These are phyloP conservation scores for Gilbertella persicaria DNA, from an alignment of 371 early-diverging fungal species.

Conservation along the genomic window DNA sequence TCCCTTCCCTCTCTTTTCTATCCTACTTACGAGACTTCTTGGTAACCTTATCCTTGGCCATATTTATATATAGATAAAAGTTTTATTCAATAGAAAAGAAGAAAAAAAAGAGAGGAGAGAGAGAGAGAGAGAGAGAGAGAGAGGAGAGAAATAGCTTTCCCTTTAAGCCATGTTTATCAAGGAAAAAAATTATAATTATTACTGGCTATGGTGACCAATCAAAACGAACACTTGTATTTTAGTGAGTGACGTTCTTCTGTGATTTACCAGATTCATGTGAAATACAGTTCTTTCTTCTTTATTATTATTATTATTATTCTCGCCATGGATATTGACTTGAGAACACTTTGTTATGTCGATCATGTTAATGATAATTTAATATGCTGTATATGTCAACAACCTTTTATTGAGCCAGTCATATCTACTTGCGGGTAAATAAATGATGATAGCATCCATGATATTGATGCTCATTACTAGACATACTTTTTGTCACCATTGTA, in stretches of 20 bases:
- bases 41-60: constrained; percentile 31
- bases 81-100: background rate
- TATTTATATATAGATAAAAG: constrained; percentile 15
- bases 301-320: constrained; percentile 19
- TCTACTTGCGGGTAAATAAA: constrained; percentile 50
- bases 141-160: background rate
- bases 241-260: background rate
- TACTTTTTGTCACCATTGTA: constrained; percentile 69
- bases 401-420: constrained; percentile 61
- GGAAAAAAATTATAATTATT: background rate
- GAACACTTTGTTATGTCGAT: constrained; percentile 37
- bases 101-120: background rate
- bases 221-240: background rate
- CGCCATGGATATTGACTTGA: constrained; percentile 28
- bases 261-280: background rate
- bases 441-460: too few species aligned
- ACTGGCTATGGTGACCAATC: background rate
- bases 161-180: background rate
- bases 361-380: constrained; percentile 57
- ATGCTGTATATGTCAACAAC: constrained; percentile 64
- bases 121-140: background rate
- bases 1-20: too few species aligned
- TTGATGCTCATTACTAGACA: too few species aligned
- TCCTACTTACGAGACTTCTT: constrained; percentile 36
- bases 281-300: background rate